Evolutionary conservation across 2,329 filamentous ascomycete genomes (phyloP).

Genomic region (Neofusicoccum kwambonambiense): DNA sequence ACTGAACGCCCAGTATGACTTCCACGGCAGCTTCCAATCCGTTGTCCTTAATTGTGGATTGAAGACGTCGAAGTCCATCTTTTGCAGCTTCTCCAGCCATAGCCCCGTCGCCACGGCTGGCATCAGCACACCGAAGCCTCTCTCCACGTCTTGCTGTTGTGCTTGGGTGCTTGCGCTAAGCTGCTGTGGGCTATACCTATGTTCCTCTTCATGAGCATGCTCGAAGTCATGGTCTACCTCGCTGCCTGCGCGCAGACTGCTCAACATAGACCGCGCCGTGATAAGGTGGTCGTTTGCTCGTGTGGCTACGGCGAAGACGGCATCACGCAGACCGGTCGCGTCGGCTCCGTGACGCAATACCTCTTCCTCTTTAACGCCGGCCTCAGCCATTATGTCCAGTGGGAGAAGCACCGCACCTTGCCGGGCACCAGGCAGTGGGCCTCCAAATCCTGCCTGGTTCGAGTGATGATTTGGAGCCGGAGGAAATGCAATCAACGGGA

Average conservation of each 20-base stretch:
- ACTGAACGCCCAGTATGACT: slow-evolving; percentile 62
- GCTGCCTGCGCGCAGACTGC: slow-evolving; percentile 70
- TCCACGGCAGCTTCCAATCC: slow-evolving; percentile 87
- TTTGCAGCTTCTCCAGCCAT: slow-evolving; percentile 76
- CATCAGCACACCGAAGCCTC: slow-evolving; percentile 76
- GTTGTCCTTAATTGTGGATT: slow-evolving; percentile 60
- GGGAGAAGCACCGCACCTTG: slow-evolving; percentile 76
- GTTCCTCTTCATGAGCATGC: slow-evolving; percentile 74
- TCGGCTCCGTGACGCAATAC: slow-evolving; percentile 76
- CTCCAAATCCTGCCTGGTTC: slow-evolving; percentile 35
- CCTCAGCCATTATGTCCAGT: slow-evolving; percentile 83
- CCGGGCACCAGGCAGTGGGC: slow-evolving; percentile 38
- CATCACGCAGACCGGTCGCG: slow-evolving; percentile 82
- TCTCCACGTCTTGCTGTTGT: slow-evolving; percentile 56
- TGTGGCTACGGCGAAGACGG: slow-evolving; percentile 88
- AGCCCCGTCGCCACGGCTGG: slow-evolving; percentile 74
- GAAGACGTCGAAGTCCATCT: slow-evolving; percentile 81
- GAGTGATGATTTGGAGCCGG: slow-evolving; percentile 54
- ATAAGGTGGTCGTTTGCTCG: slow-evolving; percentile 94
- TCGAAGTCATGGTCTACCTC: slow-evolving; percentile 85
- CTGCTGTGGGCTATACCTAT: slow-evolving; percentile 48
- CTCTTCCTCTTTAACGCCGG: slow-evolving; percentile 80
- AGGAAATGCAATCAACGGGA: slow-evolving; percentile 84
- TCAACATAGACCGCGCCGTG: slow-evolving; percentile 88
- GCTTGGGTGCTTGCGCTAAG: slow-evolving; percentile 34